Conservation (phyloP, 371 early-diverging fungal genomes). For the Mucor circinelloides region DNA sequence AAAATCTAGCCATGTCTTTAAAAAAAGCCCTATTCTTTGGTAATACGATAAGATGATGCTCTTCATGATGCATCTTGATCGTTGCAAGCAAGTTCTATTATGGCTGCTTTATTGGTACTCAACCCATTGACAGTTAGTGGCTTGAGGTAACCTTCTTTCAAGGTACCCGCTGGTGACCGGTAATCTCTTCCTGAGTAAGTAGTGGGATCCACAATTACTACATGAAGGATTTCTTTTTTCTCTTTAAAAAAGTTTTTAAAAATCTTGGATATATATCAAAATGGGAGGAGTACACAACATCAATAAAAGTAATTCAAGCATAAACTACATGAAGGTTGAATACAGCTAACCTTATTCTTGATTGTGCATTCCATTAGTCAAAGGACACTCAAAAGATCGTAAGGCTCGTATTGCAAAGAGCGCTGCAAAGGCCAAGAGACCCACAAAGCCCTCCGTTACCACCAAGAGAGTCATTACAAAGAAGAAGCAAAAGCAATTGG, state of each 20-base stretch:
- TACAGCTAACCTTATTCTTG: background rate
- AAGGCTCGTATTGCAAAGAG: slow-evolving; percentile 19
- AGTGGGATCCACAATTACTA: background rate
- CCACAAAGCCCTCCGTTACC: slow-evolving; percentile 21
- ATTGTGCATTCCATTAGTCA: slow-evolving; percentile 14
- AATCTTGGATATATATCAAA: background rate
- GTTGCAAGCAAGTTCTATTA: too few species aligned
- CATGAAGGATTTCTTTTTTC: background rate
- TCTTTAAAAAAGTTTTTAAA: slow-evolving; percentile 7
- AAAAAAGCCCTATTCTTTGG: too few species aligned
- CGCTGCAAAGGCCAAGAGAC: slow-evolving; percentile 14
- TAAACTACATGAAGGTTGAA: background rate
- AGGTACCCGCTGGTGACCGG: background rate
- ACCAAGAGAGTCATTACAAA: slow-evolving; percentile 35
- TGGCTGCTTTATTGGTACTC: too few species aligned
- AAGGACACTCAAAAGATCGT: slow-evolving; percentile 25
- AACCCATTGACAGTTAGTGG: background rate
- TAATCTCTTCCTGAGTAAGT: background rate
- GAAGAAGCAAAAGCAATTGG: slow-evolving; percentile 51
- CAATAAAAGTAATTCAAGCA: slow-evolving; percentile 19
- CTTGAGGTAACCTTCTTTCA: background rate
- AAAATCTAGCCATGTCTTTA: too few species aligned
- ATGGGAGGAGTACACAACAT: slow-evolving; percentile 34
- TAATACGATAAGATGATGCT: too few species aligned
- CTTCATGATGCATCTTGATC: background rate